Evolutionary conservation across 352 stramenopile species (phyloP).

Genomic region (Globisporangium nodosum): DNA sequence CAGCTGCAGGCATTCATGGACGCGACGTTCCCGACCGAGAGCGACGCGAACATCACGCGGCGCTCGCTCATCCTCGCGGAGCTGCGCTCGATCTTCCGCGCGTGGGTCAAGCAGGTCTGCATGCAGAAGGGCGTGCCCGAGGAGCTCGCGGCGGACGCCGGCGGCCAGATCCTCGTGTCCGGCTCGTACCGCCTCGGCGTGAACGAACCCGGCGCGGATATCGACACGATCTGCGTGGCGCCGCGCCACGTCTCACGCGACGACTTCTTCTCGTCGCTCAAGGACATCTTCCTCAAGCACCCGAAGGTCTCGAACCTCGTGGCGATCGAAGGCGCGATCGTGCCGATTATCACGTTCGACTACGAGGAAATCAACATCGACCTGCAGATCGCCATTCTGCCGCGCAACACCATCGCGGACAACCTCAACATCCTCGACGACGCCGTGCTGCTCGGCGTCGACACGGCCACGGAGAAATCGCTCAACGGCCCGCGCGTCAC

Average conservation of each 20-base stretch:
- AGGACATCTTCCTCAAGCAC: slow-evolving; percentile 90
- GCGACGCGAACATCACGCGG: slow-evolving; percentile 74
- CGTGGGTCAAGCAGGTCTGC: slow-evolving; percentile 84
- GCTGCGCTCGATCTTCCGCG: slow-evolving; percentile 75
- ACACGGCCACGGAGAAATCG: slow-evolving; percentile 86
- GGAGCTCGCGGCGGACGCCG: slow-evolving; percentile 78
- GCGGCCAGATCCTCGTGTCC: slow-evolving; percentile 87
- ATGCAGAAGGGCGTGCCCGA: slow-evolving; percentile 79
- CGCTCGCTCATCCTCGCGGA: slow-evolving; percentile 83
- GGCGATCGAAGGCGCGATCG: slow-evolving; percentile 86
- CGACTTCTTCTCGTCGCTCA: slow-evolving; percentile 95
- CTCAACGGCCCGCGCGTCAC: slow-evolving; percentile 89
- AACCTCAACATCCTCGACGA: slow-evolving; percentile 90
- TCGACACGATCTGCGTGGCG: slow-evolving; percentile 97
- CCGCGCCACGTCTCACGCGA: slow-evolving; percentile 93
- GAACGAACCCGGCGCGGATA: slow-evolving; percentile 96
- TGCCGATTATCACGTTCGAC: slow-evolving; percentile 98
- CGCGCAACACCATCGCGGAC: slow-evolving; percentile 86
- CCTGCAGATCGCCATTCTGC: slow-evolving; percentile 95
- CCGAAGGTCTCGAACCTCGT: slow-evolving; percentile 90
- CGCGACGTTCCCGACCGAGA: slow-evolving; percentile 69
- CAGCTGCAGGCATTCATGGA: slow-evolving; percentile 85
- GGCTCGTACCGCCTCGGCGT: slow-evolving; percentile 95
- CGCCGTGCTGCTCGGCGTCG: slow-evolving; percentile 80
- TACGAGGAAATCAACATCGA: slow-evolving; percentile 99